Evolutionary conservation across 129 eudicot species (phyloP).

Genomic region (Scalesia atractyloides): DNA sequence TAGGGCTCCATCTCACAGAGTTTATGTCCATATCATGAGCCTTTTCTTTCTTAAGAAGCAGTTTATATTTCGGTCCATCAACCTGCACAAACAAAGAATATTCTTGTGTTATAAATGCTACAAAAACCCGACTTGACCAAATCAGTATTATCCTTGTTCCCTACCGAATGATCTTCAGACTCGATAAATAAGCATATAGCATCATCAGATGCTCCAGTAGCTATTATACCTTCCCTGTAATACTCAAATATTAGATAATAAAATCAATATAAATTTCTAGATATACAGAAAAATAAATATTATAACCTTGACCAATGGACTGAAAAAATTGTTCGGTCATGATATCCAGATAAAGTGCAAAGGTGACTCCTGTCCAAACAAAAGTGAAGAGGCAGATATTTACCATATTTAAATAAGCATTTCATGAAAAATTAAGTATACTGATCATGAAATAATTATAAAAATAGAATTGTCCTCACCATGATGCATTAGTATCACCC

Average conservation of each 20-base stretch:
- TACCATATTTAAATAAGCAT: background rate
- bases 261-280: background rate
- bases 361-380: slow-evolving; percentile 69
- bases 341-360: slow-evolving; percentile 91
- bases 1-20: slow-evolving; percentile 76
- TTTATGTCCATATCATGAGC: slow-evolving; percentile 97
- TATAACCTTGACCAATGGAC: slow-evolving; percentile 92
- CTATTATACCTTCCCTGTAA: slow-evolving; percentile 85
- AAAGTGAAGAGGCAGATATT: background rate
- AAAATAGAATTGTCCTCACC: slow-evolving; percentile 47
- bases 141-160: background rate
- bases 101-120: background rate
- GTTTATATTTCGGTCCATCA: slow-evolving; percentile 71
- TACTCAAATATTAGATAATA: slow-evolving; percentile 17
- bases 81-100: slow-evolving; percentile 39
- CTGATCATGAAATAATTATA: background rate
- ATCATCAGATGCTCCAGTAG: slow-evolving; percentile 98
- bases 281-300: background rate
- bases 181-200: slow-evolving; percentile 83
- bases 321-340: slow-evolving; percentile 81
- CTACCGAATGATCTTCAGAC: slow-evolving; percentile 67
- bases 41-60: slow-evolving; percentile 79
- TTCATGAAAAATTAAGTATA: background rate
- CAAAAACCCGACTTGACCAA: background rate
- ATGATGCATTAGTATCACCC: slow-evolving; percentile 54